These are phyloP conservation scores for Biscutella laevigata DNA, from an alignment of 441 rosid genomes.

Conservation along the genomic window DNA sequence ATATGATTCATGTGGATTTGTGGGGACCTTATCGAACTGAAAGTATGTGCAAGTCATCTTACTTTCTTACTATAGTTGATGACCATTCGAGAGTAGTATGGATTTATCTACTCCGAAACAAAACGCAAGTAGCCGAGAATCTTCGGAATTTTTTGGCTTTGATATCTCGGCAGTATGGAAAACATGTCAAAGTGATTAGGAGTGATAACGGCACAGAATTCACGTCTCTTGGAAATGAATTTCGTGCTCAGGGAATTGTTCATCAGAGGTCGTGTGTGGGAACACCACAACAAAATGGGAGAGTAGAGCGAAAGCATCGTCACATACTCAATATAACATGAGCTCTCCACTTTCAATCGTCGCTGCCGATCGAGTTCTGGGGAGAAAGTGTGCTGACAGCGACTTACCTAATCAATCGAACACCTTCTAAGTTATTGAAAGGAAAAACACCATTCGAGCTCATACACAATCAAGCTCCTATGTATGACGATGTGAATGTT, in stretches of 20 bases:
- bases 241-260: background rate
- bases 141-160: background rate
- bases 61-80: background rate
- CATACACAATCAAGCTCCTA: background rate
- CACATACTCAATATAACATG: background rate
- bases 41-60: background rate
- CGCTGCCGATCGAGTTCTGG: background rate
- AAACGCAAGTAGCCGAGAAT: background rate
- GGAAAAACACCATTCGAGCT: background rate
- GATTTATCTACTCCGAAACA: background rate
- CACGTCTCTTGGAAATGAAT: background rate
- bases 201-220: background rate
- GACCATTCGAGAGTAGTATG: background rate
- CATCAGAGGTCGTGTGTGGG: background rate
- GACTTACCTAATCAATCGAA: background rate
- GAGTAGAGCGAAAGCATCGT: background rate
- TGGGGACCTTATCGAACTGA: background rate
- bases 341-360: background rate
- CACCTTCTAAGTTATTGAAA: background rate
- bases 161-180: background rate
- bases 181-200: background rate
- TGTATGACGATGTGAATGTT: background rate
- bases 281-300: background rate
- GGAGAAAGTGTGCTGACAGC: background rate
- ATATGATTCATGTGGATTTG: background rate